Conservation (phyloP, 75 land plant genomes). For the Selaginella tamariscina region DNA sequence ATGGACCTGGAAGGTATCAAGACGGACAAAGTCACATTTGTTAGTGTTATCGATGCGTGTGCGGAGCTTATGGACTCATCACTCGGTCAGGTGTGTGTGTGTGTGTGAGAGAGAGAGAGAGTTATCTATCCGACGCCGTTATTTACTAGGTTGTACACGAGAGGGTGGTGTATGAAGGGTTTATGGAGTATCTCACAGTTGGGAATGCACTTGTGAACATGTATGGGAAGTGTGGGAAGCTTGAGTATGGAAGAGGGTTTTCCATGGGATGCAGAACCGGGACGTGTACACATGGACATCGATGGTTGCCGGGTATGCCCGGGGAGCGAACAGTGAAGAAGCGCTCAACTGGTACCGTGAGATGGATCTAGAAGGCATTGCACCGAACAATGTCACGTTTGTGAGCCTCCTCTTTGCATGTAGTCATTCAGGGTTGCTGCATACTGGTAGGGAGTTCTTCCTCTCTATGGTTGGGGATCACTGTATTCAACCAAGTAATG, state of each 20-base stretch:
- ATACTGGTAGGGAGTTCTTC: background rate
- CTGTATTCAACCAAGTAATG: background rate
- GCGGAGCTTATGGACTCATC: too few species aligned
- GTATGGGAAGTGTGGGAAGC: background rate
- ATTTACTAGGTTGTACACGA: too few species aligned
- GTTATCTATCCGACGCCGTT: background rate
- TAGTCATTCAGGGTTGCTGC: background rate
- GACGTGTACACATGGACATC: background rate
- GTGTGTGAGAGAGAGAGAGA: background rate
- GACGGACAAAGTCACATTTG: too few species aligned
- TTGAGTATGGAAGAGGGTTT: background rate
- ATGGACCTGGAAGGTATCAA: too few species aligned
- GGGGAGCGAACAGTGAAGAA: background rate
- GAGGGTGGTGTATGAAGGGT: too few species aligned
- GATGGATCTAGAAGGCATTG: too few species aligned
- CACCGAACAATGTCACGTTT: background rate
- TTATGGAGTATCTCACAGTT: background rate
- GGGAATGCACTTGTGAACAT: background rate
- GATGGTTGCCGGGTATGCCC: background rate
- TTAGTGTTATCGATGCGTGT: too few species aligned
- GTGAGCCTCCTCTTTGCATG: background rate
- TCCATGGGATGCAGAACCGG: background rate
- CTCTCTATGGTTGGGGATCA: background rate
- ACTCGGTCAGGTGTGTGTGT: background rate
- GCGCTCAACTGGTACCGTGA: background rate